Conservation (phyloP, 2,329 filamentous ascomycete genomes). For the Cytospora mali region DNA sequence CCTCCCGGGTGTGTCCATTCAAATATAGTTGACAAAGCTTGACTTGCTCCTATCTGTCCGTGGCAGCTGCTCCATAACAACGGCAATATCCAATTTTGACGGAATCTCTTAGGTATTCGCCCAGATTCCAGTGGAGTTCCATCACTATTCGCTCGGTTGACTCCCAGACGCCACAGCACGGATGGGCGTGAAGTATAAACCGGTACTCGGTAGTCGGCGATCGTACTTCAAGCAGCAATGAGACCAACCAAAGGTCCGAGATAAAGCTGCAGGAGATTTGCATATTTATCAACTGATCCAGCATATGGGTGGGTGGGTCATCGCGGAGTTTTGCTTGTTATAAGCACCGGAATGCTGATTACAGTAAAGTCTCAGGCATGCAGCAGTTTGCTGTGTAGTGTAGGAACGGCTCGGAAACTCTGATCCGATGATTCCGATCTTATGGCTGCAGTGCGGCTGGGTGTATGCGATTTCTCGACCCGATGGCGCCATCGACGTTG, state of each 20-base stretch:
- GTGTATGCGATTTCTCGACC: conserved; percentile 9
- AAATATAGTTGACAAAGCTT: no score
- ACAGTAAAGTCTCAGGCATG: no score
- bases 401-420: no score
- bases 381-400: no score
- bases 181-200: conserved; percentile 33
- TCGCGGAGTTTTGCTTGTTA: neutral
- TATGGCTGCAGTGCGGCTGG: no score
- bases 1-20: no score
- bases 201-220: neutral
- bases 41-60: no score
- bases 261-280: neutral
- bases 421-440: no score
- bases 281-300: neutral
- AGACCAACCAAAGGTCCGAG: neutral
- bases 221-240: neutral
- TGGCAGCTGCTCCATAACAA: no score
- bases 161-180: conserved; percentile 42
- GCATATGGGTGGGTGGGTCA: neutral
- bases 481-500: conserved; percentile 17
- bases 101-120: no score
- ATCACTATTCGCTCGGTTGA: conserved; percentile 59
- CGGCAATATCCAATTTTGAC: no score
- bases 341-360: no score
- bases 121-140: conserved; percentile 58